Conservation (phyloP, 108 stramenopile genomes). For the Fragilaria radians region DNA sequence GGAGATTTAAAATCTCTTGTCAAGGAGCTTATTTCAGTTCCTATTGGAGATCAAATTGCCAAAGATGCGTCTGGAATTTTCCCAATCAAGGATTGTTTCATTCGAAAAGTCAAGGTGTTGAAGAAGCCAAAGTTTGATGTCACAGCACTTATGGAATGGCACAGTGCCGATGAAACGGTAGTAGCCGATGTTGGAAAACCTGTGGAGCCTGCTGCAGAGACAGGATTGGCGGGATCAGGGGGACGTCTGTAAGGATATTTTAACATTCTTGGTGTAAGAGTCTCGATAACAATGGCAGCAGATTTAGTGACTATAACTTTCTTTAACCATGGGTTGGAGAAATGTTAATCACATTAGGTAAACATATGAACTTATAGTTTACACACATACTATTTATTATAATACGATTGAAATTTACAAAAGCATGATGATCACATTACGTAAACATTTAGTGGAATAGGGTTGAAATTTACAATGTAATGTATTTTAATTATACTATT, state of each 20-base stretch:
- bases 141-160: conserved; percentile 99
- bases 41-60: conserved; percentile 93
- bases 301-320: too few species aligned
- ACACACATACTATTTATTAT: too few species aligned
- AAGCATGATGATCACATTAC: neutral
- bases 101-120: conserved; percentile 99
- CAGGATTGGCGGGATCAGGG: conserved; percentile 78
- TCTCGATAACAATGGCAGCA: too few species aligned
- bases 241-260: conserved; percentile 64
- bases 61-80: conserved; percentile 84
- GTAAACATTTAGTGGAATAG: neutral
- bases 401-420: neutral
- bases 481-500: neutral
- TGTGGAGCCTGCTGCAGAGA: conserved; percentile 55
- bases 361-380: too few species aligned
- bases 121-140: conserved; percentile 99
- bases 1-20: conserved; percentile 97
- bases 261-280: too few species aligned
- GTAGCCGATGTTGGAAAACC: conserved; percentile 75
- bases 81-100: conserved; percentile 98
- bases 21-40: conserved; percentile 92
- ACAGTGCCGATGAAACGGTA: conserved; percentile 84
- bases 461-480: neutral
- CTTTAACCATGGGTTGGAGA: too few species aligned
- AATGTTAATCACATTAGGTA: too few species aligned